Evolutionary conservation across 805 yeast genomes (phyloP).

Genomic region (Candida khao-thaluensis): DNA sequence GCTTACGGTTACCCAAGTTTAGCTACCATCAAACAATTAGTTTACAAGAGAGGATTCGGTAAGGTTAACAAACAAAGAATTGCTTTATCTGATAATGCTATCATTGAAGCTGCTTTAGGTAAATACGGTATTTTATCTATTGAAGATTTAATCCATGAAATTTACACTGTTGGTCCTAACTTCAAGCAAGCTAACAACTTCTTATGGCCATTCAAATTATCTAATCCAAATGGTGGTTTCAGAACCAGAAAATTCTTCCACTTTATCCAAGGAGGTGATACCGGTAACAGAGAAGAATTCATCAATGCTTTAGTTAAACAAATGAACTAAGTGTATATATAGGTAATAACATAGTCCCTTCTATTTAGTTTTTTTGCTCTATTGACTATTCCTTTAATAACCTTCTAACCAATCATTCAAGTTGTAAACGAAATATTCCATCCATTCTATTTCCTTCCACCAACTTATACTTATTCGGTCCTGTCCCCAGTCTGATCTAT

Average conservation of each 20-base stretch:
- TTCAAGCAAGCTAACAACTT: slow-evolving; percentile 98
- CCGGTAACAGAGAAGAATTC: slow-evolving; percentile 97
- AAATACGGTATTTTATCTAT: slow-evolving; percentile 88
- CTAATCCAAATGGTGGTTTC: slow-evolving; percentile 98
- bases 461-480: slow-evolving; percentile 19
- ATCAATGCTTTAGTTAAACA: slow-evolving; percentile 92
- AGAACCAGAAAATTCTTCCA: slow-evolving; percentile 97
- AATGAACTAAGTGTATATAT: slow-evolving; percentile 71
- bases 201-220: slow-evolving; percentile 96
- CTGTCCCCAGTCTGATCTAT: slow-evolving; percentile 5
- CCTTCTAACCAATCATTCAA: slow-evolving; percentile 16
- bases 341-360: too few species aligned
- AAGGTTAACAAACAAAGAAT: slow-evolving; percentile 95
- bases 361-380: too few species aligned
- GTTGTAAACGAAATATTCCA: slow-evolving; percentile 26
- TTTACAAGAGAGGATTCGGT: slow-evolving; percentile 98
- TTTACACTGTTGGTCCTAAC: slow-evolving; percentile 96
- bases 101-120: slow-evolving; percentile 86
- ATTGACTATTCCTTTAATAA: slow-evolving; percentile 7
- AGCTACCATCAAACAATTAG: slow-evolving; percentile 86
- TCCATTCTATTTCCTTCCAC: slow-evolving; percentile 34
- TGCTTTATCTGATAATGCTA: slow-evolving; percentile 81
- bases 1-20: slow-evolving; percentile 97
- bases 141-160: slow-evolving; percentile 95
- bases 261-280: slow-evolving; percentile 97